Conservation (phyloP, 2,329 filamentous ascomycete genomes). For the Acephala macrosclerotiorum region DNA sequence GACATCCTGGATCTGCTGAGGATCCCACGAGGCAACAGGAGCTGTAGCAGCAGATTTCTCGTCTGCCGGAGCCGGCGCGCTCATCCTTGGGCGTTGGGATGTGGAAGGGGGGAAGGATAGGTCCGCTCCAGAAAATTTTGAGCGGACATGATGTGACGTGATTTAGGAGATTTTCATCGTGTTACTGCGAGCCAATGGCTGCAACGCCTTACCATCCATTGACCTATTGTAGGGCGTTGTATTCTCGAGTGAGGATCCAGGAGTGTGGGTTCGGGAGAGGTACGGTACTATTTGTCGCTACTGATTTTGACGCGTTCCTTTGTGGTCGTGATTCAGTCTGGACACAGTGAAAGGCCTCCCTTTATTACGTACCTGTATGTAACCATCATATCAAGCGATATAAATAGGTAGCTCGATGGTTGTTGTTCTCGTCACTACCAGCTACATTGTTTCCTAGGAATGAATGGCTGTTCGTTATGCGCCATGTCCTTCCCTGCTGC, state of each 20-base stretch:
- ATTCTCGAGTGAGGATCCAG: neutral
- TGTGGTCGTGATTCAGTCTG: too few relatives aligned
- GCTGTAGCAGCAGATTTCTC: slow-evolving; percentile 6
- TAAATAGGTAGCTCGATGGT: too few relatives aligned
- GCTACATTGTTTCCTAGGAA: too few relatives aligned
- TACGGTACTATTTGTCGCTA: neutral
- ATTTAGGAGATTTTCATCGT: neutral
- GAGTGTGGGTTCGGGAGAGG: neutral
- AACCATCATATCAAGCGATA: too few relatives aligned
- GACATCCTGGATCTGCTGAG: slow-evolving; percentile 2
- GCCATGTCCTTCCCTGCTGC: too few relatives aligned
- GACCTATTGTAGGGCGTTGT: too few relatives aligned
- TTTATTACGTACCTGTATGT: too few relatives aligned
- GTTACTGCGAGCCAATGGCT: neutral
- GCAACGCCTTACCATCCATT: neutral
- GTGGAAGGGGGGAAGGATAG: neutral
- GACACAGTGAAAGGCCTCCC: too few relatives aligned
- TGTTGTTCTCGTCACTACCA: too few relatives aligned
- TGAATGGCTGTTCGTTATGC: too few relatives aligned
- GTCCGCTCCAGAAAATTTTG: neutral
- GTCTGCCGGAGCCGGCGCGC: neutral
- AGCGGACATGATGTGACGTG: neutral
- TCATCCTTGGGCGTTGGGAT: slow-evolving; percentile 12
- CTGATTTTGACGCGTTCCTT: too few relatives aligned
- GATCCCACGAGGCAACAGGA: neutral